Evolutionary conservation across 352 stramenopile genomes (phyloP).

Genomic region (Phytophthora ramorum): DNA sequence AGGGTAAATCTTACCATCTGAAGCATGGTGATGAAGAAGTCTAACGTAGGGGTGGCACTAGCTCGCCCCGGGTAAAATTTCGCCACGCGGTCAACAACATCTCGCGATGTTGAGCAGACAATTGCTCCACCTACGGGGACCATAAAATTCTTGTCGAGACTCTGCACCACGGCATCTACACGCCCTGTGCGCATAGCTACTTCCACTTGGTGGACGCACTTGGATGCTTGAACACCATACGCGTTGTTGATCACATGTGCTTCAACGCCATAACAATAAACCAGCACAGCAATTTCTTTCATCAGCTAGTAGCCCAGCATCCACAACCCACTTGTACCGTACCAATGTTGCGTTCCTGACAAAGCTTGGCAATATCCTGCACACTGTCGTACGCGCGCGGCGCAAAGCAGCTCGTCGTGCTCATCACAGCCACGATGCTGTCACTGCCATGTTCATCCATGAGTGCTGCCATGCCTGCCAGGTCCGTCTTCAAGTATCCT

Average conservation of each 20-base stretch:
- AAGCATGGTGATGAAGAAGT: conserved; percentile 99
- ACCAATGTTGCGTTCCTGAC: conserved; percentile 72
- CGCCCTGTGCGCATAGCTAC: conserved; percentile 88
- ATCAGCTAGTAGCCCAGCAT: conserved; percentile 8
- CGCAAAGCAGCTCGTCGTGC: conserved; percentile 99
- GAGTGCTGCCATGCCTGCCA: conserved; percentile 71
- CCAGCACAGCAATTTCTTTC: conserved; percentile 2
- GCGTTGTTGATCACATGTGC: conserved; percentile 99
- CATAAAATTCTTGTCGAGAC: conserved; percentile 99
- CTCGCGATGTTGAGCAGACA: conserved; percentile 72
- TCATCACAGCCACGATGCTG: conserved; percentile 94
- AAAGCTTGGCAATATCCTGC: conserved; percentile 93
- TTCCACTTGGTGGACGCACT: conserved; percentile 94
- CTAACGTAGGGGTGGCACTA: conserved; percentile 93
- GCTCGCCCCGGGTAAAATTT: conserved; percentile 97
- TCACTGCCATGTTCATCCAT: conserved; percentile 70
- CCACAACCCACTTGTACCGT: conserved; percentile 3
- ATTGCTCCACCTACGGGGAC: conserved; percentile 96
- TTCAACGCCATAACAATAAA: conserved; percentile 14
- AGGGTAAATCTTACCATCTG: conserved; percentile 92
- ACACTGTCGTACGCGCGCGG: conserved; percentile 96
- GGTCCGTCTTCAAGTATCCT: conserved; percentile 92
- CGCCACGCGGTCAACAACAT: conserved; percentile 86
- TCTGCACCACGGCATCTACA: conserved; percentile 97
- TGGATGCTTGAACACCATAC: conserved; percentile 97